phyloP scores from a whole-genome alignment of 768 basidiomycete species.

The Crepidotus variabilis region DNA sequence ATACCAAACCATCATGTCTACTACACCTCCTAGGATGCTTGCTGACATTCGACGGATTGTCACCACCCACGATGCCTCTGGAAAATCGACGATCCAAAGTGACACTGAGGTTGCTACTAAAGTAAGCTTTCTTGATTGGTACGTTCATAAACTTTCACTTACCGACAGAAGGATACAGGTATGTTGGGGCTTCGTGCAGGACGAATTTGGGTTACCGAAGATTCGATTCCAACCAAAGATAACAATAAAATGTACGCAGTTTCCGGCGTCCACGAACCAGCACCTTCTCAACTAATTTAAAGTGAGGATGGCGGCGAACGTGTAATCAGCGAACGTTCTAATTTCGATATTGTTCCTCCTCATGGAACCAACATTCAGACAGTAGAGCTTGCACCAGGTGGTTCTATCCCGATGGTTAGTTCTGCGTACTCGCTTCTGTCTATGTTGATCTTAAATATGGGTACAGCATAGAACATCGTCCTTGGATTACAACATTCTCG shows the following conservation, averaged over 20 bases:
- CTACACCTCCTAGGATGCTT: not conserved
- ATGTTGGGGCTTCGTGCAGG: constrained; percentile 30
- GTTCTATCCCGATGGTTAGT: constrained; percentile 44
- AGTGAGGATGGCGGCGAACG: constrained; percentile 52
- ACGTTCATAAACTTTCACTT: not conserved
- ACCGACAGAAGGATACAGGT: constrained; percentile 19
- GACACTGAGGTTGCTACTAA: constrained; percentile 28
- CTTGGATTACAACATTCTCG: constrained; percentile 58
- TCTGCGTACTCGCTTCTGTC: not conserved
- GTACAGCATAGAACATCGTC: constrained; percentile 47
- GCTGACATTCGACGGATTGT: constrained; percentile 42
- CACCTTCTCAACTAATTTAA: not conserved
- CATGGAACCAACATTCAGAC: constrained; percentile 46
- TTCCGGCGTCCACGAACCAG: too few relatives aligned
- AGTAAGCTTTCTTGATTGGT: constrained; percentile 13
- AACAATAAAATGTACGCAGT: constrained; percentile 40
- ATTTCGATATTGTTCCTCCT: constrained; percentile 40
- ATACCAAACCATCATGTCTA: not conserved
- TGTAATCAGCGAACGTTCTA: constrained; percentile 28
- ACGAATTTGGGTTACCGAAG: constrained; percentile 46
- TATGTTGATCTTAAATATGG: not conserved
- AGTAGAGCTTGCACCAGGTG: constrained; percentile 55
- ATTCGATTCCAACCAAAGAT: constrained; percentile 48
- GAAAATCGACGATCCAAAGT: constrained; percentile 37
- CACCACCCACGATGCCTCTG: constrained; percentile 42